Conservation (phyloP, 495 filamentous ascomycete species). For the Friedmanniomyces endolithicus region DNA sequence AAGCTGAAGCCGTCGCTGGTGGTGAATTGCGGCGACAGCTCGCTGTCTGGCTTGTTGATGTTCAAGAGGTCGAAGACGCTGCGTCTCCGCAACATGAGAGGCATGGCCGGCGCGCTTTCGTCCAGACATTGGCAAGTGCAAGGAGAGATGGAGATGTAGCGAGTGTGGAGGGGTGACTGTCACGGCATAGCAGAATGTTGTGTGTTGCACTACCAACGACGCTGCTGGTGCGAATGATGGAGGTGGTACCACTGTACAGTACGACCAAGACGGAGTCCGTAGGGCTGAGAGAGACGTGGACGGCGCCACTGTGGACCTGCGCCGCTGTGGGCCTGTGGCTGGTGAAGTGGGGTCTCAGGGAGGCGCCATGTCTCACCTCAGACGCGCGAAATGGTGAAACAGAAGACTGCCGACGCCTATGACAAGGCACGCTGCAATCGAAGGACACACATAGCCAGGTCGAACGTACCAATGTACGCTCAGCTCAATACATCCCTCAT, state of each 20-base stretch:
- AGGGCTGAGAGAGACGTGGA: not conserved
- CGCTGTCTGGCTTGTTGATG: not conserved
- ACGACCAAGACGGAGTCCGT: not conserved
- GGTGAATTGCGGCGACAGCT: not conserved
- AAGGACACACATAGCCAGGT: too few relatives aligned
- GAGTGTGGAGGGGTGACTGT: not conserved
- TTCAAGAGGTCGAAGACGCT: constrained; percentile 15
- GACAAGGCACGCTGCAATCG: too few relatives aligned
- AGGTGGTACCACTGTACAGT: too few relatives aligned
- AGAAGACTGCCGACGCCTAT: too few relatives aligned
- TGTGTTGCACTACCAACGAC: not conserved
- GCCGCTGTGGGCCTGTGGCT: not conserved
- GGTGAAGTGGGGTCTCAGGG: not conserved
- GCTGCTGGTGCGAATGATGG: not conserved
- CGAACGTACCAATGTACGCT: too few relatives aligned
- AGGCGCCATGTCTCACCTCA: too few relatives aligned
- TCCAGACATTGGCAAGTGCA: not conserved
- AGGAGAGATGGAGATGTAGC: not conserved
- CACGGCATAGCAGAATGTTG: not conserved
- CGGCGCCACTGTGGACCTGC: too few relatives aligned
- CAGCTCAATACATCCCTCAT: too few relatives aligned
- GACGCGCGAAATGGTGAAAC: too few relatives aligned
- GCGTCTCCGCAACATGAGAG: constrained; percentile 9
- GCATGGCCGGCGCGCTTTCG: constrained; percentile 13
- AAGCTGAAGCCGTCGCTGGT: not conserved